A percentile compares a stretch with the other conserved stretches of the same genome.
phyloP scores from a whole-genome alignment of 257 asterid species.

The Rubia yunnanensis region DNA sequence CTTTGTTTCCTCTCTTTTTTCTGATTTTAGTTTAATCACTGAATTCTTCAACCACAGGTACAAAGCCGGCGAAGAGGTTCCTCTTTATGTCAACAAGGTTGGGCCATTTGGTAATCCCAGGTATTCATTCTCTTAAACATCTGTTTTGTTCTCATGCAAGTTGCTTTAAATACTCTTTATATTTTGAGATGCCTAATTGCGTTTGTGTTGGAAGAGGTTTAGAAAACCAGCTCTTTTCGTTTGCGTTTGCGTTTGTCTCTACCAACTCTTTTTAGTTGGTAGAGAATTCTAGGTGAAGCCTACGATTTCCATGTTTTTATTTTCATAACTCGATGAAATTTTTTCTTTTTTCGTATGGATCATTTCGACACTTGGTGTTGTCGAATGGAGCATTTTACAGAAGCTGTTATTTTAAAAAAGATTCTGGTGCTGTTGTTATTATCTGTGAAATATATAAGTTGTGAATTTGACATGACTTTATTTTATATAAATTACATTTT shows the following conservation, averaged over 20 bases:
- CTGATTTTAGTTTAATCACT: too few relatives aligned
- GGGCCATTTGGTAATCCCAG: conserved; percentile 36
- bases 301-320: too few relatives aligned
- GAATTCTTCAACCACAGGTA: conserved; percentile 29
- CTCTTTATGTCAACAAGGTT: conserved; percentile 35
- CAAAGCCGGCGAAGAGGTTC: conserved; percentile 26
- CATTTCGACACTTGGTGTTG: too few relatives aligned
- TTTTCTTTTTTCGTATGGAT: neutral
- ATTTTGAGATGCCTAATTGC: neutral
- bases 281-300: neutral
- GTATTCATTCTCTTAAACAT: conserved; percentile 10
- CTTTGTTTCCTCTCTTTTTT: too few relatives aligned
- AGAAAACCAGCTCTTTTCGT: too few relatives aligned
- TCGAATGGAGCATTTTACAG: neutral
- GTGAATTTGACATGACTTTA: neutral
- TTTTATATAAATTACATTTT: neutral
- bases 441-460: neutral
- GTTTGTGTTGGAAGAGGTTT: neutral
- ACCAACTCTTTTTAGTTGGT: too few relatives aligned
- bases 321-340: neutral
- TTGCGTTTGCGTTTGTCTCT: too few relatives aligned
- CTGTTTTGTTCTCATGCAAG: neutral
- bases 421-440: too few relatives aligned
- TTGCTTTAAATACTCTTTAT: too few relatives aligned
- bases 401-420: neutral